Conservation (phyloP, 192 early-diverging fungal genomes). For the Coemansia sp. region DNA sequence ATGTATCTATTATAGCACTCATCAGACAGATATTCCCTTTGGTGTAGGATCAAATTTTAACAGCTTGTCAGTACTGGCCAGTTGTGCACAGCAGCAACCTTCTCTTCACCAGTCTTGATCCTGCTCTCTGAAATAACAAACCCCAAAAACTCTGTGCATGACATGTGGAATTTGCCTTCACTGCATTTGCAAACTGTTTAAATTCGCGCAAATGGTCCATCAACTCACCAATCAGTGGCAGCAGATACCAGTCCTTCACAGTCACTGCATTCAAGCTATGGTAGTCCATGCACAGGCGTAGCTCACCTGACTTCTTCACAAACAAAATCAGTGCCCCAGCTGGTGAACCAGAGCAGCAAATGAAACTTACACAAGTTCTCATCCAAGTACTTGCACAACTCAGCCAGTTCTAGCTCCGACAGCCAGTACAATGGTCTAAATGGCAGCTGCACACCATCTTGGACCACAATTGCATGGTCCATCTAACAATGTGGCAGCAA, state of each 20-base stretch:
- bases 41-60: too few species aligned
- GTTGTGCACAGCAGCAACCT: constrained; percentile 1
- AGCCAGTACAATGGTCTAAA: constrained; percentile 12
- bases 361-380: constrained; percentile 17
- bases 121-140: neutral
- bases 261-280: constrained; percentile 50
- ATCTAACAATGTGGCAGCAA: too few species aligned
- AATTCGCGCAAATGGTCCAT: neutral
- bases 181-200: neutral
- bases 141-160: constrained; percentile 1
- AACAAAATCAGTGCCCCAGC: constrained; percentile 51
- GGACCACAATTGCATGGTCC: too few species aligned
- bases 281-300: constrained; percentile 59
- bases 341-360: constrained; percentile 16
- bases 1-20: too few species aligned
- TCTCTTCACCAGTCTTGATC: constrained; percentile 6
- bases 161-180: constrained; percentile 10
- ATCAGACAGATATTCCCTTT: too few species aligned
- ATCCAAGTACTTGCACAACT: constrained; percentile 8
- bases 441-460: neutral
- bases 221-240: constrained; percentile 55
- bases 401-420: constrained; percentile 6
- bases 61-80: neutral
- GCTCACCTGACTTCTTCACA: constrained; percentile 48
- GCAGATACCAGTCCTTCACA: constrained; percentile 34